Evolutionary conservation across 1,284 basidiomycete genomes (phyloP).

Genomic region (Sanguinoderma infundibulare): DNA sequence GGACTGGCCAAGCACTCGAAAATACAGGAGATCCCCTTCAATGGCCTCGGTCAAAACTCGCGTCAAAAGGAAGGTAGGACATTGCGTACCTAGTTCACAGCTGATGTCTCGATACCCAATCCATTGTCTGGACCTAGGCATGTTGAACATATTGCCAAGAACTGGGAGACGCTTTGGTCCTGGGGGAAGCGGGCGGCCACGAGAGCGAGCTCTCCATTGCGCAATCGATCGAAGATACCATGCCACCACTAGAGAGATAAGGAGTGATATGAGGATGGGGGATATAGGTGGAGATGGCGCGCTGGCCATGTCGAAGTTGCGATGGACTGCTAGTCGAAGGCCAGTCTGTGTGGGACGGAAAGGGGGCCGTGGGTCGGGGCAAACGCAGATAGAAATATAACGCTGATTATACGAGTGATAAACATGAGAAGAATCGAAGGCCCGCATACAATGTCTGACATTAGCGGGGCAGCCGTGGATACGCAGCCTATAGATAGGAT

Average conservation of each 20-base stretch:
- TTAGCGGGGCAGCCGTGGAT: too few relatives aligned
- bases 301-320: too few relatives aligned
- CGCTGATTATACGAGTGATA: too few relatives aligned
- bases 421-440: too few relatives aligned
- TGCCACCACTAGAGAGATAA: not conserved
- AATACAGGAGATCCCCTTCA: constrained; percentile 29
- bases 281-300: too few relatives aligned
- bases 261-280: not conserved
- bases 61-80: too few relatives aligned
- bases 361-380: too few relatives aligned
- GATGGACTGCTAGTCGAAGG: too few relatives aligned
- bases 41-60: not conserved
- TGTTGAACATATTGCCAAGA: constrained; percentile 6
- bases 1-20: constrained; percentile 27
- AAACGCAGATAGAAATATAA: too few relatives aligned
- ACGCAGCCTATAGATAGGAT: too few relatives aligned
- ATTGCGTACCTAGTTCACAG: not conserved
- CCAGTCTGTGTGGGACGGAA: too few relatives aligned
- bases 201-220: not conserved
- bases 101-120: not conserved
- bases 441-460: too few relatives aligned
- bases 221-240: not conserved
- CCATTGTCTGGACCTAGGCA: constrained; percentile 8
- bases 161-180: constrained; percentile 5
- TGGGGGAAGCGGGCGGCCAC: constrained; percentile 4